Base-by-base conservation (phyloP, 2,329 filamentous ascomycete genomes). In the Lachnellula willkommii region DNA sequence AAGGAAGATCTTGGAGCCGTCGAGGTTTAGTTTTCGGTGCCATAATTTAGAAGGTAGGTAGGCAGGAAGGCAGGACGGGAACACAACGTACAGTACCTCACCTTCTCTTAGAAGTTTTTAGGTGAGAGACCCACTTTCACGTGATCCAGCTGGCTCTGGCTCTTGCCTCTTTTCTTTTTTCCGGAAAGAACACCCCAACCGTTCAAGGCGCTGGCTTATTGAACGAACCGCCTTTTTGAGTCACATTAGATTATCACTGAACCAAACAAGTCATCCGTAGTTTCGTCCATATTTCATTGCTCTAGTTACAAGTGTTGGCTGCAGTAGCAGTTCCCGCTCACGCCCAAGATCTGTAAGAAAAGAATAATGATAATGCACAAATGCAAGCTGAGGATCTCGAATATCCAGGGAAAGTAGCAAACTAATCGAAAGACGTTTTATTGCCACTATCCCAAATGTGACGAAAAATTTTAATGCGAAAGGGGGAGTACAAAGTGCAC, bases 281-380 rank as follows among this genome's bases (percentile, higher is more conserved):
- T 45, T 47, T 54, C 47, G 43, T 54, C 22, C 28, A 47, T 49
- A 60, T 60, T 61, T 61, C 42, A 60, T 61, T 65, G 53, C 58
- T 66, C 63, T 65, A 66, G 58, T 57, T 65, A 65, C 63, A 65
- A 59, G 57, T 61, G 43, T 60, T 55, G 49, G 52, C 59, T 56
- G 57, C 57, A 48, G 53, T 47, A 40, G 52, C 52, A 57, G 49
- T 55, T 49, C 54, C 50, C 52, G 49, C 59, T 47, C 52, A 52
- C 53, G 55, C 55, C 52, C 52, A 32, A 59, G 50, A 58, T 53
- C 59, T 39, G 53, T 52, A 52, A 15, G 28, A 52, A 55, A 57
- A 59, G 47, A 55, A 62, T 62, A 65, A 62, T 61, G 60, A 63
- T 63, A 61, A 58, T 53, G 57, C 52, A 58, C 48, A 62, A 52